Evolutionary conservation across 305 asterid species (phyloP).

Genomic region (Plantago rigida): DNA sequence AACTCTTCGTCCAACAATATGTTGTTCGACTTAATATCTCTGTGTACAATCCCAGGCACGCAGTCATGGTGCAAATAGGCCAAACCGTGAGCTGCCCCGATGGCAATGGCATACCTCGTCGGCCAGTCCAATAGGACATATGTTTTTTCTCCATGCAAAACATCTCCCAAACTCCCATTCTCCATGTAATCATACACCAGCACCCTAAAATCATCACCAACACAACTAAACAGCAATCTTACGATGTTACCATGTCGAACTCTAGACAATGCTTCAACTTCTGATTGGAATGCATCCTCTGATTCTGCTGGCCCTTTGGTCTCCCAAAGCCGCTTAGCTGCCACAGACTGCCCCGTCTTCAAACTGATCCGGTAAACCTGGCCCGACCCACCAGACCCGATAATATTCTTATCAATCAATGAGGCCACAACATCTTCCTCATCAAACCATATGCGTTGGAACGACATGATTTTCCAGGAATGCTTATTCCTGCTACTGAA

Average conservation of each 20-base stretch:
- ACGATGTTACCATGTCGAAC: constrained; percentile 66
- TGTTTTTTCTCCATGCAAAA: constrained; percentile 56
- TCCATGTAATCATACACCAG: constrained; percentile 70
- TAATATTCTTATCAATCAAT: constrained; percentile 45
- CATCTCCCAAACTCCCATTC: constrained; percentile 81
- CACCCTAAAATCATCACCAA: constrained; percentile 45
- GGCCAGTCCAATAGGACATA: constrained; percentile 60
- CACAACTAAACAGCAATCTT: constrained; percentile 54
- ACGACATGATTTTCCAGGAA: constrained; percentile 58
- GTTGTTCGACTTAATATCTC: constrained; percentile 69
- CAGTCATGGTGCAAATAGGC: constrained; percentile 86
- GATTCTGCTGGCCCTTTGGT: constrained; percentile 38
- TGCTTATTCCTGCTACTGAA: constrained; percentile 27
- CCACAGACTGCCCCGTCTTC: constrained; percentile 50
- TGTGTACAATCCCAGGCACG: constrained; percentile 61
- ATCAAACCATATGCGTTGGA: constrained; percentile 41
- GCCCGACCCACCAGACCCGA: constrained; percentile 76
- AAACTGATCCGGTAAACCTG: constrained; percentile 51
- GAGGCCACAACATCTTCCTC: constrained; percentile 49
- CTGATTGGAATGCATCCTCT: constrained; percentile 48
- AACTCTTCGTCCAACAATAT: constrained; percentile 57
- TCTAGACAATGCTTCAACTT: constrained; percentile 59
- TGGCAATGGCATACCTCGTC: constrained; percentile 48
- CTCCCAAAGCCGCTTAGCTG: constrained; percentile 68
- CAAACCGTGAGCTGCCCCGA: constrained; percentile 74